Percentiles rank a stretch among this genome's conserved stretches.
Evolutionary conservation across 108 stramenopile species (phyloP).

Genomic region (Chaetoceros muelleri): DNA sequence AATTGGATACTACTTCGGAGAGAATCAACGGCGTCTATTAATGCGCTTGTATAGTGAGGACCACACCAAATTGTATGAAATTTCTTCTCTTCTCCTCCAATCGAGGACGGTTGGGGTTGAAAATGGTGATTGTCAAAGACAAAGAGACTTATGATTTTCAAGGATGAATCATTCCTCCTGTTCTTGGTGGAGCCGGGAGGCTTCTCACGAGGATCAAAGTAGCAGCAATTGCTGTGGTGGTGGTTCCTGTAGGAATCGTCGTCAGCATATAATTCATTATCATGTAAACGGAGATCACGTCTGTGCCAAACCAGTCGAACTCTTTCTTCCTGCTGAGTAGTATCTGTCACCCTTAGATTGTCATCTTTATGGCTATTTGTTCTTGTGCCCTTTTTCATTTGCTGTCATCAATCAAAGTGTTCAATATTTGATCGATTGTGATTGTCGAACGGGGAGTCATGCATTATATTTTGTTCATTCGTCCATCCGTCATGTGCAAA

Average conservation of each 20-base stretch:
- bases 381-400: no score
- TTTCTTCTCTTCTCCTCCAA: conserved; percentile 6
- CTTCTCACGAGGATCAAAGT: no score
- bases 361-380: no score
- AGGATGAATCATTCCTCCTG: background rate
- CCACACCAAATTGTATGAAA: conserved; percentile 25
- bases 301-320: conserved; percentile 60
- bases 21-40: conserved; percentile 34
- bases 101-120: conserved; percentile 26
- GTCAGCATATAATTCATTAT: conserved; percentile 50
- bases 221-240: background rate
- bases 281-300: conserved; percentile 43
- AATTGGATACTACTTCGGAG: conserved; percentile 18
- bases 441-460: no score
- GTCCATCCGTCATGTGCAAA: no score
- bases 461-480: no score
- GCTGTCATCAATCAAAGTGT: no score
- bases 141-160: conserved; percentile 25
- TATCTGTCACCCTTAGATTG: no score
- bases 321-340: no score
- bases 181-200: background rate
- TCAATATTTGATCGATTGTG: no score
- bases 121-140: conserved; percentile 38
- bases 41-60: conserved; percentile 29
- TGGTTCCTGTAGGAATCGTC: no score